Evolutionary conservation across 768 basidiomycete species (phyloP), one percentile per base, ranked within the genome.

Genomic region (Tylopilus vinaceipallidus): DNA sequence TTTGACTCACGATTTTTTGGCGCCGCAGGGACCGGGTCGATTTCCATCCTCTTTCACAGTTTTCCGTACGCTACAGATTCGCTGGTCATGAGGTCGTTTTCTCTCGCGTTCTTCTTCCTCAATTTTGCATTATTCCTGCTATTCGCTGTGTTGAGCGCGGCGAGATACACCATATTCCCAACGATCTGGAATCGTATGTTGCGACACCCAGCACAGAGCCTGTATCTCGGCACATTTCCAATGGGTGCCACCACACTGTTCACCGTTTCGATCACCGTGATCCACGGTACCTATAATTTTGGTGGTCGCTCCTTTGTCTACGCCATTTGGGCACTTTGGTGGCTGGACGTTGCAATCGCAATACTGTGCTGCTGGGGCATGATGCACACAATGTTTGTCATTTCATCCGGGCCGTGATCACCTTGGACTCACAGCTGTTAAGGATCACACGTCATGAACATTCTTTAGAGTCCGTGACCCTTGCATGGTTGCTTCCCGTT

Each of bases 401-500:
- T 49, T 55, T 42, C 54, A 26, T 49, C 10, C 6, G 3, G 34
- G 57, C n/a, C 61, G 56, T 53, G 48, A 65, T 29, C 53, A 42
- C 30, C 4, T 29, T 12, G 33, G 53, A 37, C 46, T 33, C 24
- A 46, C 42, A 22, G 9, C 14, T 4, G 3, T 27, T 1, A 76
- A 87, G 79, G 82, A 65, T 79, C 66, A 63, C 73, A 33, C 58
- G 77, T n/a, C 84, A 90, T 17, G 69, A 71, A 6, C 83, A 89
- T 59, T 66, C 80, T 0, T 58, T 83, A 6, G 70, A 76, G 36
- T 61, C 69, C 2, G 78, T 89, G 76, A 81, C 81, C 0, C 68
- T 83, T 20, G 64, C 74, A 19, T 91, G 88, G 88, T 71, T 91
- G 8, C 81, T 91, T 26, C 90, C 90, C 0, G 78, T 88, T 11